phyloP scores from a whole-genome alignment of 495 filamentous ascomycete species.

The Penicillium cinerascens region DNA sequence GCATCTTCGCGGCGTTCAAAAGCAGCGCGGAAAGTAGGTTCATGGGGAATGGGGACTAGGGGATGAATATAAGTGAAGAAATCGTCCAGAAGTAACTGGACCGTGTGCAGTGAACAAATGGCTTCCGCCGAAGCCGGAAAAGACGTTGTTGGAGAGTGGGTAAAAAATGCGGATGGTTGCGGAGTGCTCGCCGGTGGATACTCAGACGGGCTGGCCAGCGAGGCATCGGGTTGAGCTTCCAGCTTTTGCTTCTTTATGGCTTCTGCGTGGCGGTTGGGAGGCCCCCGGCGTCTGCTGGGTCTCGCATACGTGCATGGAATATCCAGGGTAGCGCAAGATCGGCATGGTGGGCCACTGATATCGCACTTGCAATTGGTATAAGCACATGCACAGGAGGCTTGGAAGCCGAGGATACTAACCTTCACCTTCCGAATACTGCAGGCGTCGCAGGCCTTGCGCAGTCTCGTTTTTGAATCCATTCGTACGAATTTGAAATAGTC shows the following conservation, averaged over 20 bases:
- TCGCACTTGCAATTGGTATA: conserved; percentile 60
- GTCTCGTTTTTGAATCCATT: conserved; percentile 48
- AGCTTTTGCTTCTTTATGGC: conserved; percentile 67
- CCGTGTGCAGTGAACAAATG: conserved; percentile 65
- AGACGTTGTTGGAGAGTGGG: conserved; percentile 21
- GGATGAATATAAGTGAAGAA: conserved; percentile 91
- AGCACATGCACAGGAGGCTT: neutral
- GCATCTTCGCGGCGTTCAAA: conserved; percentile 68
- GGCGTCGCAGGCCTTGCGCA: conserved; percentile 80
- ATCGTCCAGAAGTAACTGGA: conserved; percentile 73
- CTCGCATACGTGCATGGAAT: conserved; percentile 82
- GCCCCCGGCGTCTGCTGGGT: conserved; percentile 75
- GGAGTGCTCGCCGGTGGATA: conserved; percentile 23
- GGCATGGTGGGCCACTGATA: conserved; percentile 72
- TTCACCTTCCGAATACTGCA: conserved; percentile 85
- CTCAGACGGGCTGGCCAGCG: conserved; percentile 25
- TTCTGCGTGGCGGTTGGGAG: conserved; percentile 82
- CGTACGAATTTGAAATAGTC: conserved; percentile 12
- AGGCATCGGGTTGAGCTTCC: conserved; percentile 34
- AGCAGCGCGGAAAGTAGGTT: conserved; percentile 74
- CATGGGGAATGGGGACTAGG: conserved; percentile 80
- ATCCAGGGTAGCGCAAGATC: conserved; percentile 70
- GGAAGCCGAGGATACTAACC: conserved; percentile 38
- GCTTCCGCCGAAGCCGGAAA: conserved; percentile 57
- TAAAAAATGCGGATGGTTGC: conserved; percentile 13